Evolutionary conservation across 805 yeast species (phyloP).

Genomic region (Yarrowia divulgata): DNA sequence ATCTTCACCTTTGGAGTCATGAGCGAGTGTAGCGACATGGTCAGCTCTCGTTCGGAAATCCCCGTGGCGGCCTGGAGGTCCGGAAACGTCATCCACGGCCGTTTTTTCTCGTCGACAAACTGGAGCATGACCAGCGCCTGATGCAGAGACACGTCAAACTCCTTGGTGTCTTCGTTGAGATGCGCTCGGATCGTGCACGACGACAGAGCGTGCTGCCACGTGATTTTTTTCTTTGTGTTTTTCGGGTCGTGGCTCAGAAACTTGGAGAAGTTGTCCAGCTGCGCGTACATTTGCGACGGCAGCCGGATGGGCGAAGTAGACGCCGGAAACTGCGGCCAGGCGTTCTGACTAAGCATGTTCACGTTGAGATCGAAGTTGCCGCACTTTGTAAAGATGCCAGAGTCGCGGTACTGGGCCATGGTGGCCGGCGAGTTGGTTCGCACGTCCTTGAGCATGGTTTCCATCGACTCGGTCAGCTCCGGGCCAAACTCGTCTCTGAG

Average conservation of each 20-base stretch:
- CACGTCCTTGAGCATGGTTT: constrained; percentile 94
- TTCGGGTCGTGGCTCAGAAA: constrained; percentile 41
- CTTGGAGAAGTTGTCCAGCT: constrained; percentile 44
- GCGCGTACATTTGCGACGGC: constrained; percentile 46
- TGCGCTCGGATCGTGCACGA: constrained; percentile 48
- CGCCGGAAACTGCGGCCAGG: constrained; percentile 49
- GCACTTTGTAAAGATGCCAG: background rate
- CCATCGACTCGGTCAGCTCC: constrained; percentile 89
- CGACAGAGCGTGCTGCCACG: constrained; percentile 48
- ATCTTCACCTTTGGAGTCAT: constrained; percentile 27
- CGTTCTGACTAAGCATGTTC: constrained; percentile 47
- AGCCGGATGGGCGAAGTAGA: constrained; percentile 42
- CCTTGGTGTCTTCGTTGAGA: constrained; percentile 48
- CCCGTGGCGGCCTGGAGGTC: constrained; percentile 18
- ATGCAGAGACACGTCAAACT: constrained; percentile 45
- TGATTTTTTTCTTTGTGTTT: constrained; percentile 41
- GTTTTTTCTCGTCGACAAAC: constrained; percentile 43
- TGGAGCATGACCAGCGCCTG: constrained; percentile 48
- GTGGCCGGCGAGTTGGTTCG: constrained; percentile 73
- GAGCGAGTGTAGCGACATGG: constrained; percentile 7
- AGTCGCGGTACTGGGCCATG: constrained; percentile 60
- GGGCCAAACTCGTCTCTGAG: constrained; percentile 85
- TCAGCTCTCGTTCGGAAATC: constrained; percentile 5
- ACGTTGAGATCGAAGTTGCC: constrained; percentile 41
- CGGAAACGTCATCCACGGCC: constrained; percentile 40